Evolutionary conservation across 1,284 basidiomycete genomes (phyloP).

Genomic region (Austroboletus niveus): DNA sequence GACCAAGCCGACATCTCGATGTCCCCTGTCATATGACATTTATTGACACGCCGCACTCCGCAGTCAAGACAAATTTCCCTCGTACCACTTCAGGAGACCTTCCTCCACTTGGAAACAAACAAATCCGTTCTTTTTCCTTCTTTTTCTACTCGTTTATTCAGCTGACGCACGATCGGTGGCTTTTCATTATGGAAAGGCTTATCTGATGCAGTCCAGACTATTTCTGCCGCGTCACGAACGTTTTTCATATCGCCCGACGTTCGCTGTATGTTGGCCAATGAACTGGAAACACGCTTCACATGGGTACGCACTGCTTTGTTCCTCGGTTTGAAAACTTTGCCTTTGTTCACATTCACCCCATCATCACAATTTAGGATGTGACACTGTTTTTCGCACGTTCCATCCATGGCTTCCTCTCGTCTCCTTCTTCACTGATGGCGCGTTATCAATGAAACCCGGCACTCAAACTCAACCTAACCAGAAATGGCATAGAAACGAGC

Average conservation of each 20-base stretch:
- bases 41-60: not conserved
- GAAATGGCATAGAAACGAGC: constrained; percentile 22
- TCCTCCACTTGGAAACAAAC: constrained; percentile 18
- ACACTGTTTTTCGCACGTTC: not conserved
- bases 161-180: constrained; percentile 14
- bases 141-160: constrained; percentile 7
- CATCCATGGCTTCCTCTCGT: constrained; percentile 10
- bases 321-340: constrained; percentile 2
- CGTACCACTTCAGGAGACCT: constrained; percentile 14
- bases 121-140: not conserved
- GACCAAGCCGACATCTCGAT: not conserved
- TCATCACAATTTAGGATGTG: not conserved
- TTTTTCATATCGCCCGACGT: constrained; percentile 27
- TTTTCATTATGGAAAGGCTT: constrained; percentile 20
- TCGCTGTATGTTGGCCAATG: constrained; percentile 12
- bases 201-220: constrained; percentile 24
- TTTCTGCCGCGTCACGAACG: constrained; percentile 23
- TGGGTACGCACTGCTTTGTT: constrained; percentile 4
- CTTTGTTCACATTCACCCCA: constrained; percentile 5
- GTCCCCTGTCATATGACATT: constrained; percentile 10
- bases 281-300: constrained; percentile 13
- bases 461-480: constrained; percentile 6
- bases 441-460: constrained; percentile 15
- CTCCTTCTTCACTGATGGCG: constrained; percentile 12
- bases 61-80: constrained; percentile 5